Percentiles rank a stretch among this genome's conserved stretches.
Evolutionary conservation across 2,329 filamentous ascomycete genomes (phyloP).

Genomic region (Claviceps maximensis): DNA sequence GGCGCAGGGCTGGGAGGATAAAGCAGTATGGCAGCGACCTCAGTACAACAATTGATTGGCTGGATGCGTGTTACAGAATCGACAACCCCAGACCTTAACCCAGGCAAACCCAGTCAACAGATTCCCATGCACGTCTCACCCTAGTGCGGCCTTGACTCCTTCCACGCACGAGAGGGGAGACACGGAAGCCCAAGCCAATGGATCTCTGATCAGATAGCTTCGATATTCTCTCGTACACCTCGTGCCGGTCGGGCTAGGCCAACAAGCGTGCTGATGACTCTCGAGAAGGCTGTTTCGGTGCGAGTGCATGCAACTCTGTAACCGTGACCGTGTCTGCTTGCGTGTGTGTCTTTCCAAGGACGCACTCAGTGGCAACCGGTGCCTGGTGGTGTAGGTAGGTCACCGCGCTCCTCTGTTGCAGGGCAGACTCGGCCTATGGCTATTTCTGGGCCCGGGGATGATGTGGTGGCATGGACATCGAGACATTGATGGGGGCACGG

Average conservation of each 20-base stretch:
- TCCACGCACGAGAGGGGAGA: neutral
- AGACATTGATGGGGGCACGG: neutral
- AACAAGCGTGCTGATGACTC: neutral
- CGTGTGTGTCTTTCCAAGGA: slow-evolving; percentile 1
- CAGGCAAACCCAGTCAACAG: neutral
- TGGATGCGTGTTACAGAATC: slow-evolving; percentile 1
- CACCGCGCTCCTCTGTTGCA: neutral
- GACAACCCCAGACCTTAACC: slow-evolving; percentile 1
- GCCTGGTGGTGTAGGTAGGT: neutral
- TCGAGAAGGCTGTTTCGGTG: neutral
- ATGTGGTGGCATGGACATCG: neutral
- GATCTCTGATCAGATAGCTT: neutral
- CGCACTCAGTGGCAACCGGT: neutral
- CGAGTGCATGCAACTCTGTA: neutral
- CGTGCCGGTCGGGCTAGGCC: neutral
- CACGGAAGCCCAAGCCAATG: neutral
- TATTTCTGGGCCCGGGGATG: neutral
- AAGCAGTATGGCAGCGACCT: neutral
- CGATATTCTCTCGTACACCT: neutral
- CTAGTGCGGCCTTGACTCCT: neutral
- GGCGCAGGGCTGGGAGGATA: neutral
- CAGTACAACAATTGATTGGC: neutral
- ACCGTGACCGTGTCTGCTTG: neutral
- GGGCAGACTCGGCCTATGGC: neutral
- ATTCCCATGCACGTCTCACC: neutral